Evolutionary conservation across 805 yeast species (phyloP).

Genomic region (Debaryomyces tyrocola): DNA sequence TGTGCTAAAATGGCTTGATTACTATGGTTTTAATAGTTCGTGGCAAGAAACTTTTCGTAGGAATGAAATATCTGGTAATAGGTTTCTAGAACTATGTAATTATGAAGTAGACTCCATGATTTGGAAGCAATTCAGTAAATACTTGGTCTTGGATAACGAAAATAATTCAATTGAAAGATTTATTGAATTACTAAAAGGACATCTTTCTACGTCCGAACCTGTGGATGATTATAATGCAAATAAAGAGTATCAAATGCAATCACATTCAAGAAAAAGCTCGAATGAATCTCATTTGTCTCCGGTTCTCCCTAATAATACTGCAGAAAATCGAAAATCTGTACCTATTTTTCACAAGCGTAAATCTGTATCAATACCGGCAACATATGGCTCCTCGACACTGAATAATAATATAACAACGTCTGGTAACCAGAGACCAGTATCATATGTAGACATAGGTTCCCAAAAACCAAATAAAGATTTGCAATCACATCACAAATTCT

Average conservation of each 20-base stretch:
- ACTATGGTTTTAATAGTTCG: slow-evolving; percentile 64
- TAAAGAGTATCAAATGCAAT: slow-evolving; percentile 3
- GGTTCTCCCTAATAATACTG: slow-evolving; percentile 4
- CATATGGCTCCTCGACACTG: slow-evolving; percentile 12
- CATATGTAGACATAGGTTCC: slow-evolving; percentile 35
- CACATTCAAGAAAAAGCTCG: slow-evolving; percentile 14
- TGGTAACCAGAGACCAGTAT: slow-evolving; percentile 36
- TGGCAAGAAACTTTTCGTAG: slow-evolving; percentile 70
- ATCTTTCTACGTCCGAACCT: background rate
- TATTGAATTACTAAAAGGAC: slow-evolving; percentile 15
- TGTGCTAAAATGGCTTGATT: slow-evolving; percentile 66
- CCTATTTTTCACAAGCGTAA: slow-evolving; percentile 27
- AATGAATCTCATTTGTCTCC: slow-evolving; percentile 16
- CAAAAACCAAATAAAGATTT: slow-evolving; percentile 20
- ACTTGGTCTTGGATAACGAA: slow-evolving; percentile 36
- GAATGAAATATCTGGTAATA: slow-evolving; percentile 58
- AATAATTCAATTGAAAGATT: slow-evolving; percentile 56
- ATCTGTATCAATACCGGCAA: slow-evolving; percentile 12
- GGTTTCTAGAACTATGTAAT: slow-evolving; percentile 65
- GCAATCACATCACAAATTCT: slow-evolving; percentile 39
- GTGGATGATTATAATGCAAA: background rate
- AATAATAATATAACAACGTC: background rate
- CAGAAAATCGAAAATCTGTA: slow-evolving; percentile 33
- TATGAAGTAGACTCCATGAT: slow-evolving; percentile 51
- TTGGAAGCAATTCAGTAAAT: slow-evolving; percentile 45